A percentile compares a stretch with the other conserved stretches of the same genome.
These are phyloP conservation scores for Rosa lucieae DNA, from an alignment of 306 rosid species.

Conservation along the genomic window DNA sequence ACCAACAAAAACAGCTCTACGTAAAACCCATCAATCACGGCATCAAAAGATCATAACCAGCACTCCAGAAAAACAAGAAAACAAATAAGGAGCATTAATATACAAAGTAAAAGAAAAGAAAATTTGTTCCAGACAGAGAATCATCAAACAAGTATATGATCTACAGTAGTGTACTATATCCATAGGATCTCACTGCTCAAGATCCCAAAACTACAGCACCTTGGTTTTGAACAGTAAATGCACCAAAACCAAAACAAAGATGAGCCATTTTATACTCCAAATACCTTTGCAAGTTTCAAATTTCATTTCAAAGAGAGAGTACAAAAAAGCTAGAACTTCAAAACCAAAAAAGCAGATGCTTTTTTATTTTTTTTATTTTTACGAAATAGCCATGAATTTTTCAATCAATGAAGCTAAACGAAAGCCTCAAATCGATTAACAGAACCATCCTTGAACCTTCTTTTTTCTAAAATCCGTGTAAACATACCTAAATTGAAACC, in stretches of 20 bases:
- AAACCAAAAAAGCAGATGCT: neutral
- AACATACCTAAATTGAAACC: neutral
- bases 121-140: too few relatives aligned
- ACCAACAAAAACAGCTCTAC: constrained; percentile 42
- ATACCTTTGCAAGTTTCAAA: neutral
- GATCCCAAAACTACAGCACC: neutral
- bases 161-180: neutral
- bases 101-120: neutral
- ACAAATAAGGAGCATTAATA: constrained; percentile 27
- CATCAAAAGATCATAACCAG: constrained; percentile 48
- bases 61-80: constrained; percentile 37
- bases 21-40: constrained; percentile 36
- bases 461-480: too few relatives aligned
- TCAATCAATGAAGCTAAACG: neutral
- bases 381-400: neutral
- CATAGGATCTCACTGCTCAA: neutral
- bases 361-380: neutral
- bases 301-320: neutral
- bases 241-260: neutral
- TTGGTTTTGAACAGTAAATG: neutral
- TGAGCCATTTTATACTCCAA: neutral
- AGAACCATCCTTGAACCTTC: neutral
- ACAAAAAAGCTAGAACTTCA: neutral
- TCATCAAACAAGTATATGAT: neutral
- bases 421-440: neutral